These are phyloP conservation scores for Actinomortierella wolfii DNA, from an alignment of 371 early-diverging fungal genomes.

Conservation along the genomic window DNA sequence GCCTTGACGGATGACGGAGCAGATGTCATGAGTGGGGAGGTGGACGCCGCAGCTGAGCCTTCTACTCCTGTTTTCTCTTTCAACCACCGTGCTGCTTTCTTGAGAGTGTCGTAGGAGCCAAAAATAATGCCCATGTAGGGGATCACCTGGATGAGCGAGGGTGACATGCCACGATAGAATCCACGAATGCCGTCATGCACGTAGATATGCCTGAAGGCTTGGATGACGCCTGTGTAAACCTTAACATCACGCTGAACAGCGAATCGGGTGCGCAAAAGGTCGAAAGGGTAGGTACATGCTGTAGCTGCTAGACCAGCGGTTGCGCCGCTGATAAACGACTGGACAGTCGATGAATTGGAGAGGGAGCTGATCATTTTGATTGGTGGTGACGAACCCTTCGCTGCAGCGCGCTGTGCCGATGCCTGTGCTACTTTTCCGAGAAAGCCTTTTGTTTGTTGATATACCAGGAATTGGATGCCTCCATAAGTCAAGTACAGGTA, in stretches of 20 bases:
- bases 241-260: conserved; percentile 74
- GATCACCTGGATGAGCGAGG: conserved; percentile 86
- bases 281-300: conserved; percentile 88
- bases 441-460: conserved; percentile 56
- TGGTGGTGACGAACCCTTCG: conserved; percentile 1
- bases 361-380: conserved; percentile 1
- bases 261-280: conserved; percentile 91
- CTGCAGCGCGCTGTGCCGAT: conserved; percentile 10
- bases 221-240: conserved; percentile 66
- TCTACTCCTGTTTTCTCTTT: conserved; percentile 18
- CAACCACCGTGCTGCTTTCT: conserved; percentile 48
- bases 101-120: conserved; percentile 70
- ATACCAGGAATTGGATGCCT: conserved; percentile 84
- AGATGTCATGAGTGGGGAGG: conserved; percentile 2
- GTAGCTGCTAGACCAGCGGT: conserved; percentile 83
- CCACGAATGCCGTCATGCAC: conserved; percentile 78
- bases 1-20: conserved; percentile 2
- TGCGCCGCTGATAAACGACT: conserved; percentile 73
- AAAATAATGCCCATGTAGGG: conserved; percentile 94
- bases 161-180: conserved; percentile 86
- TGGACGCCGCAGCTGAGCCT: background rate
- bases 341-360: conserved; percentile 32
- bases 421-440: conserved; percentile 23
- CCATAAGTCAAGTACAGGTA: conserved; percentile 91
- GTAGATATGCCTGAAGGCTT: conserved; percentile 69